phyloP scores from a whole-genome alignment of 2,329 filamentous ascomycete genomes.

The Dactylellina cionopaga region DNA sequence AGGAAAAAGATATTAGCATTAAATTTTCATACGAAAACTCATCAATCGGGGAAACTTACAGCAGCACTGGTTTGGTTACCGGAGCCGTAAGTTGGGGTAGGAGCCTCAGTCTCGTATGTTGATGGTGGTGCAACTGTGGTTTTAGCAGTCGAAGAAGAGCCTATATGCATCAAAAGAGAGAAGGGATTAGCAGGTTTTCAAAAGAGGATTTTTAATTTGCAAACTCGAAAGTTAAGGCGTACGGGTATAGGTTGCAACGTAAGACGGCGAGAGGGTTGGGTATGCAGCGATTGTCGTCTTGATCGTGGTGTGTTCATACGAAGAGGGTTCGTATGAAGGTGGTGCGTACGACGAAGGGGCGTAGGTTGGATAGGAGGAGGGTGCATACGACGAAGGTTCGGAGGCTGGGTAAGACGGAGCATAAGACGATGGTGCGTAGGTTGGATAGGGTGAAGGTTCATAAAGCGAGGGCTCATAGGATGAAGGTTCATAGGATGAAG shows the following conservation, averaged over 20 bases:
- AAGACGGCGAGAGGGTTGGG: conserved; percentile 6
- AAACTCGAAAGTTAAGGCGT: conserved; percentile 17
- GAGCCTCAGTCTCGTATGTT: neutral
- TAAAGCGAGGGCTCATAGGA: conserved; percentile 6
- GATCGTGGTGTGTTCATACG: conserved; percentile 32
- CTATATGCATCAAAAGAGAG: neutral
- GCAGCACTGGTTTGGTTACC: conserved; percentile 22
- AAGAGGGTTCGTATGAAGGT: conserved; percentile 20
- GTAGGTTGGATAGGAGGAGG: conserved; percentile 25
- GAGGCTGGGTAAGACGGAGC: conserved; percentile 8
- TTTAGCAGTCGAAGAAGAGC: neutral
- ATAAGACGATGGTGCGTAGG: conserved; percentile 4
- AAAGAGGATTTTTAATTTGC: neutral
- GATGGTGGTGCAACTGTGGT: conserved; percentile 6
- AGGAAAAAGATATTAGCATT: neutral
- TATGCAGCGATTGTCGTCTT: conserved; percentile 36
- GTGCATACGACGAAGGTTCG: conserved; percentile 1
- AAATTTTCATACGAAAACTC: neutral
- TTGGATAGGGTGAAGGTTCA: conserved; percentile 3
- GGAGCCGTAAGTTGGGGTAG: conserved; percentile 18
- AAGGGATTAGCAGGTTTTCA: conserved; percentile 25
- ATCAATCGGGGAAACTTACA: conserved; percentile 15
- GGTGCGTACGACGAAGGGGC: conserved; percentile 15
- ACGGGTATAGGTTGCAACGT: conserved; percentile 30
- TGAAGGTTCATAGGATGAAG: neutral